phyloP scores from a whole-genome alignment of 2,329 filamentous ascomycete species.

The Xylaria sp. region DNA sequence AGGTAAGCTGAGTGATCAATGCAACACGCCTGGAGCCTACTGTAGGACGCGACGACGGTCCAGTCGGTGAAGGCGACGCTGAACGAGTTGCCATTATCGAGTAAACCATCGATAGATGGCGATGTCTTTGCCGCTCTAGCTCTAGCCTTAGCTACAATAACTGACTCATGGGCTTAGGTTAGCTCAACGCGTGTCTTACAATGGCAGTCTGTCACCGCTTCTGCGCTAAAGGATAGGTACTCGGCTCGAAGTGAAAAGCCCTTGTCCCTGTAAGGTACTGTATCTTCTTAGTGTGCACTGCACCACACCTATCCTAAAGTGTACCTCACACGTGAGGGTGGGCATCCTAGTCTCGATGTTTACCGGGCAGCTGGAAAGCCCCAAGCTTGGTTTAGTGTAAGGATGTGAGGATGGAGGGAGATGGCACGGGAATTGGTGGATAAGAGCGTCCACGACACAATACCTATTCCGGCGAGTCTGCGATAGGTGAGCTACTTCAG shows the following conservation, averaged over 20 bases:
- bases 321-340: neutral
- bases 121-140: neutral
- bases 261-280: neutral
- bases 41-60: neutral
- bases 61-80: slow-evolving; percentile 7
- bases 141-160: neutral
- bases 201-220: neutral
- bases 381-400: neutral
- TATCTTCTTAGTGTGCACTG: neutral
- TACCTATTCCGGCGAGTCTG: neutral
- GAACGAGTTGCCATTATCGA: neutral
- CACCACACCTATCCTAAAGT: neutral
- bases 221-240: neutral
- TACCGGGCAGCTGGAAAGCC: slow-evolving; percentile 18
- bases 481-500: neutral
- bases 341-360: neutral
- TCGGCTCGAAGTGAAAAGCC: neutral
- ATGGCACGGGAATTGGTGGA: neutral
- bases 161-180: neutral
- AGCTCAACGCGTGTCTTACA: neutral
- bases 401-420: no score
- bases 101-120: neutral
- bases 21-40: slow-evolving; percentile 3
- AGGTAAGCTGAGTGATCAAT: slow-evolving; percentile 24
- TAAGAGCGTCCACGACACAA: neutral